Percentiles rank a stretch among this genome's conserved stretches.
Conservation (phyloP, 345 rosid genomes). For the Raphanus raphanistrum region DNA sequence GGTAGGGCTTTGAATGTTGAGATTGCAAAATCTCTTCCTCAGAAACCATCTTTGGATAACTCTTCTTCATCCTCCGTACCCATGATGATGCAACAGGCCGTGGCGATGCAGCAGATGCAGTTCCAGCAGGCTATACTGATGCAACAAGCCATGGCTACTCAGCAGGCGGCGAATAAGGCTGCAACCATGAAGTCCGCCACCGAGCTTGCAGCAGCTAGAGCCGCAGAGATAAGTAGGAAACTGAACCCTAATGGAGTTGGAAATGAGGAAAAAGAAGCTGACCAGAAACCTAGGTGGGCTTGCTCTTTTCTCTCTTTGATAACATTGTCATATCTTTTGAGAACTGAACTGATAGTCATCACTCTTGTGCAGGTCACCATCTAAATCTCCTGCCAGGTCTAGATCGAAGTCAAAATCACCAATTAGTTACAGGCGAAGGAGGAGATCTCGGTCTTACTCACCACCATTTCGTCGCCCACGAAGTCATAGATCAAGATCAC, state of each 20-base stretch:
- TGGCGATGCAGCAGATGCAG: conserved; percentile 98
- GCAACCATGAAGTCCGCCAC: conserved; percentile 98
- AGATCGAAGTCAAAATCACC: conserved; percentile 85
- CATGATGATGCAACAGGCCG: conserved; percentile 99
- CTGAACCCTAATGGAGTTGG: conserved; percentile 79
- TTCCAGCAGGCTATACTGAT: conserved; percentile 95
- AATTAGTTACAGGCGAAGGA: conserved; percentile 55
- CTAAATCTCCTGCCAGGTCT: conserved; percentile 59
- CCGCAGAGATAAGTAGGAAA: conserved; percentile 92
- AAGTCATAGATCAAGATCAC: conserved; percentile 72
- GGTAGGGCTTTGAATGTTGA: conserved; percentile 92
- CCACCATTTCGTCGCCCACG: conserved; percentile 61
- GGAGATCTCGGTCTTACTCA: conserved; percentile 70
- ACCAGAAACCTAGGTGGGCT: conserved; percentile 61
- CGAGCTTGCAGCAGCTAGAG: conserved; percentile 95
- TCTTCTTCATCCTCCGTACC: conserved; percentile 83
- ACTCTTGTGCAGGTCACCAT: conserved; percentile 65
- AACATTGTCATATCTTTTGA: not conserved
- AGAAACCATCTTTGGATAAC: conserved; percentile 54
- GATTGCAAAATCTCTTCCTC: conserved; percentile 95
- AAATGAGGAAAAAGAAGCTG: conserved; percentile 58
- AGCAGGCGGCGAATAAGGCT: conserved; percentile 95
- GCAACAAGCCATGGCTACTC: conserved; percentile 95
- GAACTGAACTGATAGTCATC: conserved; percentile 4
- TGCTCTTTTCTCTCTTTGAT: not conserved